Base-by-base conservation (phyloP, 768 basidiomycete species). In the Termitomyces sp. region DNA sequence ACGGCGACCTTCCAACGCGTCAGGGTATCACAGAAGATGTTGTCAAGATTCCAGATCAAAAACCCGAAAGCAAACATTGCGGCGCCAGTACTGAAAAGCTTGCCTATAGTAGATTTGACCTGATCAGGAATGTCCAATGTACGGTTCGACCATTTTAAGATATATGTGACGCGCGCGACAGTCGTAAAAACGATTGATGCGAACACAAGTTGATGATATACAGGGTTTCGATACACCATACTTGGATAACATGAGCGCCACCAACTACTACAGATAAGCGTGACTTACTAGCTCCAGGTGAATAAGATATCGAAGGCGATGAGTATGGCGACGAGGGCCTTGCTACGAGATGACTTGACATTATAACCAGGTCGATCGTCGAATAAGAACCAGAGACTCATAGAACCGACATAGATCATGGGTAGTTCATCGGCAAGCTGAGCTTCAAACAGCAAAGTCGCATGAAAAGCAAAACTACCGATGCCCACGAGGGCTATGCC, bases 351-450 rank as follows among this genome's bases (percentile, higher is more conserved):
- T 30, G 72, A 69, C 47, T 67, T 61, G 35, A 81, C 53, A 41
- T 66, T 70, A 61, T 81, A 87, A 2, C 86, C 85, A 4, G 77
- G 81, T 55, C 71, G 64, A 33, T 77, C 76, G 65, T 89, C 87
- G 67, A 87, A 83, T 18, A 87, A 70, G 36, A 89, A 70, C 69
- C 81, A 87, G 20, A 83, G 70, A 63, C 81, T 78, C 71, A 85
- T 83, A 43, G 82, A 82, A 5, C 82, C 81, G 56, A 86, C 82
- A 67, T 87, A 90, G 57, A 91, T 82, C 90, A 93, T 92, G 2
- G 89, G 90, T 9, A 93, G 75, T 68, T 93, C 91, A 65, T 93
- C 91, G 38, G 88, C 86, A 55, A 90, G 81, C 66, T 93, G 91
- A 10, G 89, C 89, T 63, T 85, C 80, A 70, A 84, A 93, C 41